Conservation (phyloP, 2,329 filamentous ascomycete genomes). For the Colletotrichum filicis region DNA sequence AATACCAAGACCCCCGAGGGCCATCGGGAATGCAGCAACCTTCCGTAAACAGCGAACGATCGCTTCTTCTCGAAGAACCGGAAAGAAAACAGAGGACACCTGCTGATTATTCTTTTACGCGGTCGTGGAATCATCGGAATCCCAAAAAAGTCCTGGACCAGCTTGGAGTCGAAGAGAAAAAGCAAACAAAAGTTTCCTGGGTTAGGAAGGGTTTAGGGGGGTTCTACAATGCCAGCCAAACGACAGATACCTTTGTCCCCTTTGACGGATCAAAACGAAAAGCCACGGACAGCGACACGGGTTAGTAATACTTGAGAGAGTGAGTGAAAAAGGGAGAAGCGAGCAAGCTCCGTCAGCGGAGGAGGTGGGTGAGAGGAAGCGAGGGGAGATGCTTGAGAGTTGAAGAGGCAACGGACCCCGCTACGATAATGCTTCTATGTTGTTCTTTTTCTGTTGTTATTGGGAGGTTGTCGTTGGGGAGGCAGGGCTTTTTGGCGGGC, state of each 20-base stretch:
- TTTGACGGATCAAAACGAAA: conserved; percentile 1
- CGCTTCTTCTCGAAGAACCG: conserved; percentile 3
- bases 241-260: not conserved
- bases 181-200: conserved; percentile 12
- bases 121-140: conserved; percentile 23
- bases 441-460: conserved; percentile 18
- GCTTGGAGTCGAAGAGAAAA: conserved; percentile 31
- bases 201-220: conserved; percentile 12
- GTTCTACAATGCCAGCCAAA: conserved; percentile 9
- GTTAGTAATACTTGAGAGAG: conserved; percentile 19
- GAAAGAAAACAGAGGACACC: not conserved
- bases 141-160: conserved; percentile 29
- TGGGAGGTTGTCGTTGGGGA: conserved; percentile 40
- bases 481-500: conserved; percentile 42
- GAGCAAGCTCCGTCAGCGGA: not conserved
- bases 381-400: conserved; percentile 5
- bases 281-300: conserved; percentile 8
- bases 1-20: conserved; percentile 30
- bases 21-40: conserved; percentile 23
- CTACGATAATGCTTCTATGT: conserved; percentile 39
- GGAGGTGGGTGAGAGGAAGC: conserved; percentile 15
- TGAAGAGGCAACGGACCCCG: conserved; percentile 28
- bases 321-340: not conserved
- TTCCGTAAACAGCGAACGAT: conserved; percentile 24
- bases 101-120: conserved; percentile 9